Evolutionary conservation across 1,284 basidiomycete species (phyloP).

Genomic region (Microbotryomycetes sp.): DNA sequence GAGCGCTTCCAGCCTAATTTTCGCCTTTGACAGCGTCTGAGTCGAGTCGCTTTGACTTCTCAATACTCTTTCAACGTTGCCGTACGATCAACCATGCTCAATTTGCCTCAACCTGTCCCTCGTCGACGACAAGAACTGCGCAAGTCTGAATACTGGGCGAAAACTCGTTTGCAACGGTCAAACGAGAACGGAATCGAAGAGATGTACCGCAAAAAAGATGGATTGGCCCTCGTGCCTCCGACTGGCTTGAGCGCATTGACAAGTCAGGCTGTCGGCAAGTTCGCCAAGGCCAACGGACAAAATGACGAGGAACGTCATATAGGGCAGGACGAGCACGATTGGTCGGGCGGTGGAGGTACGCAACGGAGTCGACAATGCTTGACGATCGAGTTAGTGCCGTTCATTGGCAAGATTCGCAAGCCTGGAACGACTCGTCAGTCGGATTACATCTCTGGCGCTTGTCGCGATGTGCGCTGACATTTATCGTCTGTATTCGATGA

Average conservation of each 20-base stretch:
- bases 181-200: conserved; percentile 37
- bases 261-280: conserved; percentile 6
- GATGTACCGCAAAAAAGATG: conserved; percentile 37
- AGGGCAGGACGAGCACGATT: not conserved
- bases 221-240: conserved; percentile 13
- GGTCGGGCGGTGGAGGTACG: not conserved
- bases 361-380: conserved; percentile 32
- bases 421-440: conserved; percentile 20
- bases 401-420: conserved; percentile 40
- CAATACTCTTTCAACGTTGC: conserved; percentile 71
- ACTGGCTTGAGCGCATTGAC: conserved; percentile 26
- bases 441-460: not conserved
- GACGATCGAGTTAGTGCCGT: conserved; percentile 40
- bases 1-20: too few relatives aligned
- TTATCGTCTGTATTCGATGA: not conserved
- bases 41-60: conserved; percentile 18
- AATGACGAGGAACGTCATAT: not conserved
- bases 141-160: conserved; percentile 48
- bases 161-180: conserved; percentile 38
- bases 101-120: conserved; percentile 75
- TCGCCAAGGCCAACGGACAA: not conserved
- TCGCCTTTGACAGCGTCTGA: conserved; percentile 11
- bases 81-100: conserved; percentile 67
- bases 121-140: conserved; percentile 65
- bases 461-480: not conserved